Percentiles rank a stretch among this genome's conserved stretches.
Conservation (phyloP, 1,284 basidiomycete species). For the Malassezia nana region DNA sequence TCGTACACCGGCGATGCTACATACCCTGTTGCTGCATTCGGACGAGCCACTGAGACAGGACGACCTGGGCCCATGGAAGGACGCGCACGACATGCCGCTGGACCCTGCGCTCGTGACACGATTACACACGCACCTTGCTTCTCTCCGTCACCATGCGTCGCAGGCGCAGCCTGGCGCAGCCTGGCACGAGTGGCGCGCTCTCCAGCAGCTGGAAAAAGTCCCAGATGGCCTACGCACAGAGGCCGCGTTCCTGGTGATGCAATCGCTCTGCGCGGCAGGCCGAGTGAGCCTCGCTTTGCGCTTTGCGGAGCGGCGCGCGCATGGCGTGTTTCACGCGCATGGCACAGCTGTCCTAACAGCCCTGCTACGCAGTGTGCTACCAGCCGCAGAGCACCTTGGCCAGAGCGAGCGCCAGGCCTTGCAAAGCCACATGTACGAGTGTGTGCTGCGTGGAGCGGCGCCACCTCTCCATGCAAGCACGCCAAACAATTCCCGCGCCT, state of each 20-base stretch:
- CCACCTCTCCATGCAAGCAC: background rate
- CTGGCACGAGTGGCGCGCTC: background rate
- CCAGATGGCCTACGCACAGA: background rate
- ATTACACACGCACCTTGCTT: conserved; percentile 13
- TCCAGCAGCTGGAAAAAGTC: background rate
- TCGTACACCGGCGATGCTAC: conserved; percentile 23
- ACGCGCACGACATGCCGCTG: background rate
- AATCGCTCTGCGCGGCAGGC: conserved; percentile 3
- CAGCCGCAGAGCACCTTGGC: background rate
- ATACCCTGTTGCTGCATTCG: conserved; percentile 20
- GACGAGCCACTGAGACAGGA: conserved; percentile 5
- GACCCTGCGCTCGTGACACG: background rate
- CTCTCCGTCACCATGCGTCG: conserved; percentile 5
- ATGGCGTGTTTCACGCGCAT: background rate
- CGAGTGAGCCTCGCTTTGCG: conserved; percentile 7
- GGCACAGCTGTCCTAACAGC: conserved; percentile 3
- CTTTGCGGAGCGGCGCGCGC: conserved; percentile 1
- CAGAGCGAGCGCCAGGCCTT: background rate
- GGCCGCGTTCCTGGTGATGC: background rate
- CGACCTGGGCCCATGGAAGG: background rate
- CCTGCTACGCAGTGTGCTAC: background rate
- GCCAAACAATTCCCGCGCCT: background rate
- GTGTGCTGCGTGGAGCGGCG: background rate
- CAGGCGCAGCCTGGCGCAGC: background rate
- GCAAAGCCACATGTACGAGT: conserved; percentile 1